Conservation (phyloP, 2,329 filamentous ascomycete species). For the Coleophoma eucalyptorum region DNA sequence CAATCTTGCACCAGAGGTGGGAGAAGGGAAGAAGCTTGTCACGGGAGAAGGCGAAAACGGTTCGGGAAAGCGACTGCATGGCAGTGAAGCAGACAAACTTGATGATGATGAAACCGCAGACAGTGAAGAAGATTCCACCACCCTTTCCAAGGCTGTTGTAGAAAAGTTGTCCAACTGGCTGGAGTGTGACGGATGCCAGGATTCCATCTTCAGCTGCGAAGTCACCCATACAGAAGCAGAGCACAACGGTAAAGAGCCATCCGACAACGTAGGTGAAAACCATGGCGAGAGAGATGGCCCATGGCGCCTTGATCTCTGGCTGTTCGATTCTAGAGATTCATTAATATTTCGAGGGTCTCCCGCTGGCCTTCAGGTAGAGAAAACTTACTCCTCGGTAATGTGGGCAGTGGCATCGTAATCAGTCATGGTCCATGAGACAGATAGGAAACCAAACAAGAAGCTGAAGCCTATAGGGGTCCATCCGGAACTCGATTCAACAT, state of each 20-base stretch:
- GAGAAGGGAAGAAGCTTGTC: slow-evolving; percentile 45
- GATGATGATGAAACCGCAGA: slow-evolving; percentile 53
- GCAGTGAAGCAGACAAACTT: slow-evolving; percentile 57
- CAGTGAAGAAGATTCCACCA: slow-evolving; percentile 49
- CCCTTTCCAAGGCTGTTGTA: slow-evolving; percentile 51
- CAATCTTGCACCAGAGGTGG: slow-evolving; percentile 44
- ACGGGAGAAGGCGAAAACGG: slow-evolving; percentile 51
- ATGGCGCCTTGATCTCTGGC: slow-evolving; percentile 47
- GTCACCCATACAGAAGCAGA: slow-evolving; percentile 54
- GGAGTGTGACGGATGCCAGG: slow-evolving; percentile 41
- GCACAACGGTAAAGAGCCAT: slow-evolving; percentile 54
- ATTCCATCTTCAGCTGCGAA: slow-evolving; percentile 30
- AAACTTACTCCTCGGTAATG: slow-evolving; percentile 43
- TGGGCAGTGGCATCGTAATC: slow-evolving; percentile 44
- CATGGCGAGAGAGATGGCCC: slow-evolving; percentile 52
- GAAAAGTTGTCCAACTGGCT: slow-evolving; percentile 55
- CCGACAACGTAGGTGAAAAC: slow-evolving; percentile 51
- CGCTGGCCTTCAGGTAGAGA: not conserved
- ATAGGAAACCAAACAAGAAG: slow-evolving; percentile 57
- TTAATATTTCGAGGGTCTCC: slow-evolving; percentile 7
- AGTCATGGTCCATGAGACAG: slow-evolving; percentile 58
- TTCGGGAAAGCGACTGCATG: slow-evolving; percentile 48
- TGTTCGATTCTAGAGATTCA: slow-evolving; percentile 36
- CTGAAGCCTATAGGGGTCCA: slow-evolving; percentile 52
- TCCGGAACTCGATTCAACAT: slow-evolving; percentile 45